phyloP scores from a whole-genome alignment of 257 asterid genomes.

The Prunella vulgaris region DNA sequence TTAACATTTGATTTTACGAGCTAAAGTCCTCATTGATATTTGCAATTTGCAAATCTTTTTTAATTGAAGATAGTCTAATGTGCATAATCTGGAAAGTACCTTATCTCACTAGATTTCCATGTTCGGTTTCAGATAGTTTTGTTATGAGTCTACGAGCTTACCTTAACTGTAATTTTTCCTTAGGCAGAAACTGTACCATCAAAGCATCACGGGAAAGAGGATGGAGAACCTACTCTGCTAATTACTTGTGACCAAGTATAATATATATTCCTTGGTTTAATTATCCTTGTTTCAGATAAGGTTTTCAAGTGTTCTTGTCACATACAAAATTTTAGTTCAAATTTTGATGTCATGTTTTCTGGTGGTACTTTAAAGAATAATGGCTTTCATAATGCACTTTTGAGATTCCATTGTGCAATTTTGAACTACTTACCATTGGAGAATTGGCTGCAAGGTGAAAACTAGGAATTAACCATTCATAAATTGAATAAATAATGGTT shows the following conservation, averaged over 20 bases:
- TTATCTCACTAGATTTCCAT: neutral
- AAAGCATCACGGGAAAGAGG: conserved; percentile 55
- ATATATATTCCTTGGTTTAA: conserved; percentile 24
- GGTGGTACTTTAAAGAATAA: neutral
- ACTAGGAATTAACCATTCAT: neutral
- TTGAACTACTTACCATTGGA: neutral
- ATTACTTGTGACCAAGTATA: conserved; percentile 96
- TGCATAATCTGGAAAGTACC: neutral
- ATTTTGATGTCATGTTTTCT: neutral
- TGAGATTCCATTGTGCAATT: neutral
- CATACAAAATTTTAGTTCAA: neutral
- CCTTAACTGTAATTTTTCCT: conserved; percentile 36
- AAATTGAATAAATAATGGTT: neutral
- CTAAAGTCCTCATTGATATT: neutral
- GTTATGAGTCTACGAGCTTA: conserved; percentile 29
- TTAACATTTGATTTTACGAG: neutral
- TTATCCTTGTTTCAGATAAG: conserved; percentile 22
- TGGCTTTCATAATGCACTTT: neutral
- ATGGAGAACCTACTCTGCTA: conserved; percentile 70
- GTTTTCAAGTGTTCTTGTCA: neutral
- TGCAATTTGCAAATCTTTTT: neutral
- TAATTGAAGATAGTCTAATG: neutral
- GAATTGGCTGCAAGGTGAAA: neutral
- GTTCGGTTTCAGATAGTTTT: conserved; percentile 19
- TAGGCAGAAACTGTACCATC: conserved; percentile 74